phyloP scores from a whole-genome alignment of 352 stramenopile species.

The Phytophthora agathidicida region DNA sequence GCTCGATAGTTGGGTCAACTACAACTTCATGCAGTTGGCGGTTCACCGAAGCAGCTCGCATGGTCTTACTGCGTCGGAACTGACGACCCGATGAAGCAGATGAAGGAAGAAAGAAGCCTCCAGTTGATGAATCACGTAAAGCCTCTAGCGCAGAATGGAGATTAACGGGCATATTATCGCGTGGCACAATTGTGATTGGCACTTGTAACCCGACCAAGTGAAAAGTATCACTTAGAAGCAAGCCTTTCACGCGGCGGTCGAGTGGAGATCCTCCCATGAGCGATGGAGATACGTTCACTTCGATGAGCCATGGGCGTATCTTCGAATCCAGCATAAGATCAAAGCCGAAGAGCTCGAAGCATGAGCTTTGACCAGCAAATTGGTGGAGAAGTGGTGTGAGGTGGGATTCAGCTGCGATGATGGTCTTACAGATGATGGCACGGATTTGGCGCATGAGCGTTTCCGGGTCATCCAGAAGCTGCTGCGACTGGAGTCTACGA shows the following conservation, averaged over 20 bases:
- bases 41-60: slow-evolving; percentile 29
- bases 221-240: slow-evolving; percentile 83
- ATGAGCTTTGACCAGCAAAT: slow-evolving; percentile 57
- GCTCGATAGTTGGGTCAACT: slow-evolving; percentile 42
- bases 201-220: slow-evolving; percentile 77
- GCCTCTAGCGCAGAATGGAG: neutral
- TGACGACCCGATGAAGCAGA: slow-evolving; percentile 6
- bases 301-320: slow-evolving; percentile 69
- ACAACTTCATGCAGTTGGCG: slow-evolving; percentile 70
- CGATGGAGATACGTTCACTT: slow-evolving; percentile 81
- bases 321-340: slow-evolving; percentile 74
- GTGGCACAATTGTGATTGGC: slow-evolving; percentile 34
- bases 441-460: slow-evolving; percentile 48
- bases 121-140: neutral
- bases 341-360: slow-evolving; percentile 82
- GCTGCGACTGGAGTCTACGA: slow-evolving; percentile 36
- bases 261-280: slow-evolving; percentile 81
- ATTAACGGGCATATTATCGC: slow-evolving; percentile 22
- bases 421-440: slow-evolving; percentile 68
- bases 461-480: slow-evolving; percentile 41
- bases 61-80: slow-evolving; percentile 28
- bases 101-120: neutral
- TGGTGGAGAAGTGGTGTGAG: slow-evolving; percentile 65
- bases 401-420: slow-evolving; percentile 73
- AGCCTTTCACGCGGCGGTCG: slow-evolving; percentile 73